Evolutionary conservation across 805 yeast species (phyloP), one percentile per base, ranked within the genome.

Genomic region (Ogataea polymorpha): DNA sequence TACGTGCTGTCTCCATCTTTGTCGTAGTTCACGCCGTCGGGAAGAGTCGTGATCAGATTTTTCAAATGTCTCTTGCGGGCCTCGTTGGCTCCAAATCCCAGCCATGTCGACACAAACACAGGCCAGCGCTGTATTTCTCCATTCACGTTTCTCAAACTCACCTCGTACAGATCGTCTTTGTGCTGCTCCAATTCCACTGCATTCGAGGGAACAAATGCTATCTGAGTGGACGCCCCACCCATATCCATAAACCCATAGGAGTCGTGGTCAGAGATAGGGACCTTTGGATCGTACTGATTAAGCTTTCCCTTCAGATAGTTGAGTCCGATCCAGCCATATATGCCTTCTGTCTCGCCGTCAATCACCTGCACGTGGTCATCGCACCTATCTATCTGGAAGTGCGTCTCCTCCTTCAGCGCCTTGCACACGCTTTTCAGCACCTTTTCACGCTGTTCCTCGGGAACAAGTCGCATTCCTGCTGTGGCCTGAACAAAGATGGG

Each of bases 201-300:
- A 29, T 74, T 71, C 3, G 80, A 74, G 0, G 97, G 97, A 7
- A 86, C 89, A 71, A 90, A 93, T 7, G 98, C 96, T 16, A 93
- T 77, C 58, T 93, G 99, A 0, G 96, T 88, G 2, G 96, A 88
- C 0, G 99, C 99, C 11, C 99, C 99, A 12, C 99, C 99, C 99
- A 93, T 93, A 62, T 93, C 99, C 91, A 93, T 84, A 54, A 93
- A 91, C 4, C 99, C 99, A 49, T 75, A 82, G 0, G 96, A 80
- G 2, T 62, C 57, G 9, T 58, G 60, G 2, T 48, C 40, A 6
- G 51, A 48, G 4, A 49, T 55, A 4, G 65, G 50, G 14, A 37
- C 6, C n/a, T 39, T 14, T 0, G 45, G 18, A 26, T 71, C 70
- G 51, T 72, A 75, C 39, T 72, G 59, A 45, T 81, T 71, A 35